These are phyloP conservation scores for Adansonia grandidieri DNA, from an alignment of 441 rosid species.

Conservation along the genomic window DNA sequence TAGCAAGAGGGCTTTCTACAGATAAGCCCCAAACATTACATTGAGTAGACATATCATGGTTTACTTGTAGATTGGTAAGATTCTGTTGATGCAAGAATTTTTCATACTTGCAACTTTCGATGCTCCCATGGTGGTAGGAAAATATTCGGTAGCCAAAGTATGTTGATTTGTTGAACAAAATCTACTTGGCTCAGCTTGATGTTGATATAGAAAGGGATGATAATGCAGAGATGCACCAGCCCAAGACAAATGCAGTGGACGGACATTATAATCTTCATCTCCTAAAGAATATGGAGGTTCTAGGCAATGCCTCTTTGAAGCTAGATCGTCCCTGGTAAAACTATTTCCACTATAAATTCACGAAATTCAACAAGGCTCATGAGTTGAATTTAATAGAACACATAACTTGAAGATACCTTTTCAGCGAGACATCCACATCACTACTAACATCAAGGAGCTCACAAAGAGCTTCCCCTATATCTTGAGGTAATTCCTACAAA, in stretches of 20 bases:
- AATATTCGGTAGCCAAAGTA: conserved; percentile 44
- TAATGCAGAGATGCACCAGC: conserved; percentile 50
- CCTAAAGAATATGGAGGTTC: conserved; percentile 61
- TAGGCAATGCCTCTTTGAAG: conserved; percentile 52
- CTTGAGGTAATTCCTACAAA: conserved; percentile 78
- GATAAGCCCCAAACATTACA: conserved; percentile 78
- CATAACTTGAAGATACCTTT: conserved; percentile 49
- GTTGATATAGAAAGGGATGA: conserved; percentile 56
- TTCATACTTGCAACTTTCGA: conserved; percentile 46
- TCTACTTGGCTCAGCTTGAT: conserved; percentile 61
- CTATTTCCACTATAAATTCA: conserved; percentile 29
- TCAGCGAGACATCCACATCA: conserved; percentile 50
- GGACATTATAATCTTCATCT: conserved; percentile 58
- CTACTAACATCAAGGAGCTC: conserved; percentile 74
- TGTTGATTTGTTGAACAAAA: conserved; percentile 53
- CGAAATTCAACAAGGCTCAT: conserved; percentile 25
- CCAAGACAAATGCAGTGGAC: conserved; percentile 53
- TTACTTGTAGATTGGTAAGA: conserved; percentile 40
- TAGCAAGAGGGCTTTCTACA: conserved; percentile 77
- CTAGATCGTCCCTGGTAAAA: conserved; percentile 55
- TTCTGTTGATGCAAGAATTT: conserved; percentile 34
- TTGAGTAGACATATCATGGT: conserved; percentile 50
- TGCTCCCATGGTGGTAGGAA: conserved; percentile 42
- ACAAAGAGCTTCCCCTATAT: conserved; percentile 95
- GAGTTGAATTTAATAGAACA: conserved; percentile 26